A percentile compares a stretch with the other conserved stretches of the same genome.
Conservation (phyloP, 352 stramenopile species). For the Globisporangium recalcitrans region DNA sequence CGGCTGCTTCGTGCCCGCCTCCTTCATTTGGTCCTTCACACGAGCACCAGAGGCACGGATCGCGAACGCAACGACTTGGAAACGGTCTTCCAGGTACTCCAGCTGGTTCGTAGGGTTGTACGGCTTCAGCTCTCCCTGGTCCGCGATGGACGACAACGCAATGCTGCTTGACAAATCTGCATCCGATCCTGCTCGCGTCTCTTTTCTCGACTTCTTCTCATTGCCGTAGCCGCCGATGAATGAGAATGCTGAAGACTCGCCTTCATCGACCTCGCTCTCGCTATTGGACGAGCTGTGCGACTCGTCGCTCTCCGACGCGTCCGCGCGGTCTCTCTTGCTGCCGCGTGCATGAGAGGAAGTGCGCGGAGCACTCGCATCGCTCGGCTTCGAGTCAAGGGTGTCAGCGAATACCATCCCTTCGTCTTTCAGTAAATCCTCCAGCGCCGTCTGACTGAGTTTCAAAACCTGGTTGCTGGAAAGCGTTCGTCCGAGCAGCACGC, state of each 20-base stretch:
- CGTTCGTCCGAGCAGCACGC: constrained; percentile 65
- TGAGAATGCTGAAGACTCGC: constrained; percentile 49
- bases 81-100: constrained; percentile 85
- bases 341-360: background rate
- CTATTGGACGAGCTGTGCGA: constrained; percentile 7
- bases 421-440: constrained; percentile 69
- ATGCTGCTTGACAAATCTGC: constrained; percentile 22
- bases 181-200: constrained; percentile 10
- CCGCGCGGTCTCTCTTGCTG: constrained; percentile 13
- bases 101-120: constrained; percentile 83
- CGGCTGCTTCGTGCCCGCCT: constrained; percentile 76
- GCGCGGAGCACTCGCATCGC: background rate
- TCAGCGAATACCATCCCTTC: constrained; percentile 70
- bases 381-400: constrained; percentile 36
- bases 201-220: constrained; percentile 21
- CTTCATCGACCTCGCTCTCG: constrained; percentile 20
- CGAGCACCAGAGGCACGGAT: constrained; percentile 77
- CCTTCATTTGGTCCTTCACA: constrained; percentile 89
- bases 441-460: constrained; percentile 81
- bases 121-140: constrained; percentile 62
- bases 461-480: constrained; percentile 79
- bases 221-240: constrained; percentile 69
- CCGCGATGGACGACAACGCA: constrained; percentile 31
- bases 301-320: constrained; percentile 27
- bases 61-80: constrained; percentile 85